A percentile compares a stretch with the other conserved stretches of the same genome.
These are phyloP conservation scores for Tephrocybe rancida DNA, from an alignment of 768 basidiomycete genomes.

Conservation along the genomic window DNA sequence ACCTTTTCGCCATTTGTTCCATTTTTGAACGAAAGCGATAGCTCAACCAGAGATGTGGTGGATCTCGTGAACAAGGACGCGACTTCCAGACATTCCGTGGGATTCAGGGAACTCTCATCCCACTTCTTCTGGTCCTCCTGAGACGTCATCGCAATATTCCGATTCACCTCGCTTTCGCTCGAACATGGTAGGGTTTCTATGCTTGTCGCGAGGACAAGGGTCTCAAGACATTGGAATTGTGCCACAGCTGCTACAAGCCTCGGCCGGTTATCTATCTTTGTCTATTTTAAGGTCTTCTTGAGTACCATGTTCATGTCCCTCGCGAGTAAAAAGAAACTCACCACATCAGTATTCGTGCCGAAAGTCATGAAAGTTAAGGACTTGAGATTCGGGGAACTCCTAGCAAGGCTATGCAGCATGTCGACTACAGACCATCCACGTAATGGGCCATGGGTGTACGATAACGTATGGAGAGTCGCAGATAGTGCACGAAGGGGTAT, in stretches of 20 bases:
- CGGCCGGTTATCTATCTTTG: neutral
- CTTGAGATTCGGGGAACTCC: neutral
- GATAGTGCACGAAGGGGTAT: neutral
- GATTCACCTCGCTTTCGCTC: neutral
- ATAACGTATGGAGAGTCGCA: neutral
- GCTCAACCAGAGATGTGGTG: neutral
- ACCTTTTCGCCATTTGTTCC: neutral
- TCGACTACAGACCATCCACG: neutral
- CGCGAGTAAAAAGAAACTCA: neutral
- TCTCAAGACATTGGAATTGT: neutral
- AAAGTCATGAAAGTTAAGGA: neutral
- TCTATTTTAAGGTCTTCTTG: neutral
- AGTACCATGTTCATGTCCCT: neutral
- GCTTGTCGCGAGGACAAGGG: neutral
- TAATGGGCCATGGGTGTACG: neutral
- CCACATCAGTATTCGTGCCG: neutral
- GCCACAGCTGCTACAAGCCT: neutral
- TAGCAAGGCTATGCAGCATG: neutral
- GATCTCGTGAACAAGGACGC: neutral
- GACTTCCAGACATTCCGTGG: neutral
- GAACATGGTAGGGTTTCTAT: neutral
- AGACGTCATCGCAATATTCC: neutral
- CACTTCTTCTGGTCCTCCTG: neutral
- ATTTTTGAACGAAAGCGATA: constrained; percentile 2
- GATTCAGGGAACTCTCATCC: neutral